Evolutionary conservation across 1,284 basidiomycete genomes (phyloP), one percentile per base, ranked within the genome.

Genomic region (Microbotryomycetes sp.): DNA sequence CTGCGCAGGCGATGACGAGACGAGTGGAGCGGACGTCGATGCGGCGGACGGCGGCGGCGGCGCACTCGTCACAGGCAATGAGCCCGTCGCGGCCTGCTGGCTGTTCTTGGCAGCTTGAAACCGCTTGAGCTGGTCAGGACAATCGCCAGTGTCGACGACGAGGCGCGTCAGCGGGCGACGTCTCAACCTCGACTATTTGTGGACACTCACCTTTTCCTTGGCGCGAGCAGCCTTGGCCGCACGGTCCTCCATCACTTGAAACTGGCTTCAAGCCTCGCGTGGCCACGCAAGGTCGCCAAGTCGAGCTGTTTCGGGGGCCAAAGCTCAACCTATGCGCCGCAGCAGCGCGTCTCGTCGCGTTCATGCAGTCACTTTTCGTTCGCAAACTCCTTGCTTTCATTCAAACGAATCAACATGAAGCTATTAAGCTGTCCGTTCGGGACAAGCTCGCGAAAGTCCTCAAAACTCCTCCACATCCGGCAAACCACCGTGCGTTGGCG

Each of bases 61-160:
- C 16, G 60, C 27, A 23, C 41, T 18, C 23, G 53, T 46, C 29
- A 51, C 56, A 53, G 50, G 53, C 47, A 18, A 24, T 35, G 56
- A 27, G 30, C 24, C 55, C 30, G 28, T 30, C 29, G 46, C 24
- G 18, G 60, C 26, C 21, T 60, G 54, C 51, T 52, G 28, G n/a
- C n/a, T n/a, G n/a, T 61, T 62, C 56, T 71, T 71, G 16, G 53
- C 56, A 0, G 70, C 70, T 51, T 71, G 70, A 30, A 71, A 71
- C 27, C 58, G 58, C 46, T 66, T 67, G 41, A 71, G 64, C 70
- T 70, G 59, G n/a, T 45, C 29, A 18, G 29, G 30, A 56, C 54
- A 23, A 24, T 23, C 26, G 49, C 61, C 29, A 60, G 59, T 45
- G 27, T 47, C n/a, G n/a, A 28, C 52, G 58, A 46, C 52, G 16